phyloP scores from a whole-genome alignment of 2,329 filamentous ascomycete genomes.

The Teratosphaeria viscida region DNA sequence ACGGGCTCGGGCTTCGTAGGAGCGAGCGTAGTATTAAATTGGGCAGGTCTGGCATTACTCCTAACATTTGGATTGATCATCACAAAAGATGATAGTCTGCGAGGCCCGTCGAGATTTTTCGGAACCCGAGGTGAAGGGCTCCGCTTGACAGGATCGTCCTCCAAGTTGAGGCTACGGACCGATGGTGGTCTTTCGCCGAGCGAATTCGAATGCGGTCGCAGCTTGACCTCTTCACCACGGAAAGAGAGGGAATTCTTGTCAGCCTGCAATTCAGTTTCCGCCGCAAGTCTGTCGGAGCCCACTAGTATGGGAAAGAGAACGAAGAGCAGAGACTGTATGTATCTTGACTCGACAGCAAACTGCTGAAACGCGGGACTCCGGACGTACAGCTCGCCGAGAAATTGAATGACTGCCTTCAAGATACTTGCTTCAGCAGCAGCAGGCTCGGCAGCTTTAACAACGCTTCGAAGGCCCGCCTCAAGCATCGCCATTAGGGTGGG shows the following conservation, averaged over 20 bases:
- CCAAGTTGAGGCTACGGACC: conserved; percentile 54
- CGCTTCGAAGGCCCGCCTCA: conserved; percentile 67
- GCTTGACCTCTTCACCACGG: conserved; percentile 74
- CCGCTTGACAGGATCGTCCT: conserved; percentile 34
- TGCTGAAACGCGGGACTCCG: conserved; percentile 70
- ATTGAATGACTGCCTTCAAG: conserved; percentile 65
- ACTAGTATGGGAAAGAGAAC: conserved; percentile 82
- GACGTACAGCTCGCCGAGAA: conserved; percentile 68
- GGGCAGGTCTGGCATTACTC: conserved; percentile 44
- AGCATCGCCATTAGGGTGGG: conserved; percentile 78
- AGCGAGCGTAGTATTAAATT: conserved; percentile 53
- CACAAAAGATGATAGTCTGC: conserved; percentile 82
- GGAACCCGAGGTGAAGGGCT: conserved; percentile 20
- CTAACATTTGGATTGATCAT: conserved; percentile 60
- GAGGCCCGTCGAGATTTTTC: conserved; percentile 51
- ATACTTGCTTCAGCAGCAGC: conserved; percentile 46
- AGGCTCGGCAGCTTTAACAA: conserved; percentile 46
- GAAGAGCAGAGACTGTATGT: conserved; percentile 66
- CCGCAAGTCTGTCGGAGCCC: conserved; percentile 69
- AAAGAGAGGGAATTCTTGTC: conserved; percentile 72
- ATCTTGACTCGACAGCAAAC: conserved; percentile 65
- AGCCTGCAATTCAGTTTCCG: conserved; percentile 79
- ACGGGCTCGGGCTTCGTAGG: conserved; percentile 42
- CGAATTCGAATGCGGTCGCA: conserved; percentile 60
- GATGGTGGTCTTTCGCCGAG: conserved; percentile 51